Conservation (phyloP, 495 filamentous ascomycete species). For the Haplographium delicatum region DNA sequence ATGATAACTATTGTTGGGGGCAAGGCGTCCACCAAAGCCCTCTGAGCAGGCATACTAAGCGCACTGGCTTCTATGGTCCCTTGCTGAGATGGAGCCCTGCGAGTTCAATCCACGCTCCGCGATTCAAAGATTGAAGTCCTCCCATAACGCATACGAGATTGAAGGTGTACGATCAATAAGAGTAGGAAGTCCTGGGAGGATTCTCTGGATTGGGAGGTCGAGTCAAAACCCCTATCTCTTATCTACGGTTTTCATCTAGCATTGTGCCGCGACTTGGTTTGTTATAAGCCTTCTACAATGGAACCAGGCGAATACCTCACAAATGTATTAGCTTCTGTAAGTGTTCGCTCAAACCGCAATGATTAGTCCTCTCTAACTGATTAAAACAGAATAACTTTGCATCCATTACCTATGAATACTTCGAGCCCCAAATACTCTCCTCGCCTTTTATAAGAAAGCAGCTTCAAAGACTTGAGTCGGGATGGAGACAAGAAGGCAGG, state of each 20-base stretch:
- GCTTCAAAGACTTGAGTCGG: conserved; percentile 35
- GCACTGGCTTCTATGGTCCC: neutral
- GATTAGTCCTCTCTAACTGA: neutral
- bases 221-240: too few species aligned
- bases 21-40: too few species aligned
- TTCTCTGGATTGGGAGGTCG: too few species aligned
- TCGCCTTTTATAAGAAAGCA: conserved; percentile 8
- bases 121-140: neutral
- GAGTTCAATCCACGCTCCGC: conserved; percentile 14
- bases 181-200: too few species aligned
- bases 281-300: conserved; percentile 11
- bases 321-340: conserved; percentile 28
- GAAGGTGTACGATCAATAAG: neutral
- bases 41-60: neutral
- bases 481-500: conserved; percentile 43
- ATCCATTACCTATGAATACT: conserved; percentile 25
- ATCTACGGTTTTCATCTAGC: neutral
- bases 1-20: too few species aligned
- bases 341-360: neutral
- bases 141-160: conserved; percentile 1
- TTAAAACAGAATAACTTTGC: conserved; percentile 21
- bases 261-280: neutral
- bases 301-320: conserved; percentile 27
- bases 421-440: conserved; percentile 15
- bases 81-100: conserved; percentile 25